Evolutionary conservation across 805 yeast species (phyloP).

Genomic region (Candida xiaguanensis): DNA sequence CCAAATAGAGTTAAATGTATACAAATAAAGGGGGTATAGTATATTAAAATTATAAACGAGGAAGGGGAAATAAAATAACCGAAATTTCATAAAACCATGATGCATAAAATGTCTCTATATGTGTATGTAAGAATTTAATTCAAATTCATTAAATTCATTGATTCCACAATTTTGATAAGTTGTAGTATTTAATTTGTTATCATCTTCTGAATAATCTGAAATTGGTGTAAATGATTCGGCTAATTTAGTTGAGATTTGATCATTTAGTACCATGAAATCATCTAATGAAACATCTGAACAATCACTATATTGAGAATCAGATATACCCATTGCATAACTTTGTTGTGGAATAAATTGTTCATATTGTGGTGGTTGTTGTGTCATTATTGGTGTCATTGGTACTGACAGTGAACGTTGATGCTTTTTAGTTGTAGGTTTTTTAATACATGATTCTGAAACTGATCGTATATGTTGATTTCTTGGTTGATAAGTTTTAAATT

Average conservation of each 20-base stretch:
- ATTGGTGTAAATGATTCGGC: constrained; percentile 15
- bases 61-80: background rate
- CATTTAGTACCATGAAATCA: constrained; percentile 25
- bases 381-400: constrained; percentile 7
- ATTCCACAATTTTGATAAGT: constrained; percentile 12
- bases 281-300: constrained; percentile 19
- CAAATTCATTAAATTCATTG: constrained; percentile 28
- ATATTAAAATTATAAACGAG: background rate
- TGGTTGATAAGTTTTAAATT: constrained; percentile 17
- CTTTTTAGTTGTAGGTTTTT: constrained; percentile 7
- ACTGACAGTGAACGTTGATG: constrained; percentile 4
- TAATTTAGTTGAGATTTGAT: constrained; percentile 15
- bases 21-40: background rate
- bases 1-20: background rate
- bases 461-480: constrained; percentile 18
- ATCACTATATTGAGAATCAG: constrained; percentile 2
- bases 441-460: constrained; percentile 19
- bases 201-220: constrained; percentile 21
- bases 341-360: constrained; percentile 2
- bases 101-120: background rate
- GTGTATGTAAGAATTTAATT: constrained; percentile 12
- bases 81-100: background rate
- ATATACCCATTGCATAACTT: background rate
- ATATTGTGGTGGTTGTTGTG: background rate
- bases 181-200: constrained; percentile 3